These are phyloP conservation scores for Peterozyma xylosa DNA, from an alignment of 805 yeast species.

Conservation along the genomic window DNA sequence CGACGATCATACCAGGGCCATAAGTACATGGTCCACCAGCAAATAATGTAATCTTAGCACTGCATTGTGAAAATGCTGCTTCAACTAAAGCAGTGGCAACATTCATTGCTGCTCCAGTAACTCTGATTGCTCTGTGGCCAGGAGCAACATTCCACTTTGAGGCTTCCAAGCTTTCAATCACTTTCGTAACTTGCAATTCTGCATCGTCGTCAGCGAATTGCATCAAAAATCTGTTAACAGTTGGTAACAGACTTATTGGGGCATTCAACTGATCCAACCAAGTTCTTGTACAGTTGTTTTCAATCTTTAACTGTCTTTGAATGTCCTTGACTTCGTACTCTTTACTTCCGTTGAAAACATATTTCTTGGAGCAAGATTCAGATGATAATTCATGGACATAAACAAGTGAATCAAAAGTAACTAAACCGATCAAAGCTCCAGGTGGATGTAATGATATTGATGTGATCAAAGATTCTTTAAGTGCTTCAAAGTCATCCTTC, in stretches of 20 bases:
- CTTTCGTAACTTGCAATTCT: slow-evolving; percentile 74
- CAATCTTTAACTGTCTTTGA: slow-evolving; percentile 27
- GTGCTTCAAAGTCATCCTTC: slow-evolving; percentile 74
- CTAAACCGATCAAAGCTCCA: slow-evolving; percentile 78
- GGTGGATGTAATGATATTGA: slow-evolving; percentile 80
- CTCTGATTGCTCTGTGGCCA: slow-evolving; percentile 79
- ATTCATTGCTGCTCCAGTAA: slow-evolving; percentile 87
- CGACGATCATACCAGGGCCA: slow-evolving; percentile 91
- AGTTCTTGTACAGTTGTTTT: slow-evolving; percentile 25
- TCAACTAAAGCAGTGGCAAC: slow-evolving; percentile 80
- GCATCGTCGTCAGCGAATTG: slow-evolving; percentile 35
- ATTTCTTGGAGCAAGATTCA: slow-evolving; percentile 62
- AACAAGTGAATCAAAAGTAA: slow-evolving; percentile 86
- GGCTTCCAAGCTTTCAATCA: slow-evolving; percentile 63
- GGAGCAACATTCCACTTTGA: slow-evolving; percentile 75
- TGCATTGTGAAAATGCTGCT: slow-evolving; percentile 74
- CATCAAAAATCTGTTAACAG: slow-evolving; percentile 28
- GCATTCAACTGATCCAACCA: slow-evolving; percentile 33
- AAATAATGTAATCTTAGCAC: slow-evolving; percentile 84
- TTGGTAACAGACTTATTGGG: slow-evolving; percentile 19
- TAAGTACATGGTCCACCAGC: slow-evolving; percentile 95
- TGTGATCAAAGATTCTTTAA: slow-evolving; percentile 72
- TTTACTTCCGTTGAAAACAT: slow-evolving; percentile 83
- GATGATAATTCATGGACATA: slow-evolving; percentile 80
- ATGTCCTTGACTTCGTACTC: slow-evolving; percentile 47